Conservation (phyloP, 2,329 filamentous ascomycete genomes). For the Trichocomaceae sp. region DNA sequence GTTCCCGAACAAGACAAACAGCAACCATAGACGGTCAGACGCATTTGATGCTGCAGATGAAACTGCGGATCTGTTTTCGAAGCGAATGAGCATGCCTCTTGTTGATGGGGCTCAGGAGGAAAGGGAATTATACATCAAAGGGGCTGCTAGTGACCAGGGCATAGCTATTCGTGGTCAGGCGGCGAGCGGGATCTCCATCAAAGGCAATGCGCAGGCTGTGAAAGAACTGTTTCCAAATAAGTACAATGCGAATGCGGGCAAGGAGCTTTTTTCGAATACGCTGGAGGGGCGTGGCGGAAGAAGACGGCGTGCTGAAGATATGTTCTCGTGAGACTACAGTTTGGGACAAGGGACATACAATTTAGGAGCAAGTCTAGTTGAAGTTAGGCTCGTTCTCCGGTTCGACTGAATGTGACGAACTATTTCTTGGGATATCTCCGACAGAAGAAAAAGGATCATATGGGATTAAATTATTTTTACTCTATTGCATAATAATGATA, state of each 20-base stretch:
- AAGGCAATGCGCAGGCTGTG: slow-evolving; percentile 56
- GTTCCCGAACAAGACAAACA: slow-evolving; percentile 46
- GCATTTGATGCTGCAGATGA: slow-evolving; percentile 51
- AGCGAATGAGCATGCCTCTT: slow-evolving; percentile 45
- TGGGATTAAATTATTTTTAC: background rate
- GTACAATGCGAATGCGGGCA: slow-evolving; percentile 52
- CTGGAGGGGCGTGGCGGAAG: slow-evolving; percentile 52
- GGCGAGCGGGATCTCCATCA: slow-evolving; percentile 55
- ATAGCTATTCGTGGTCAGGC: slow-evolving; percentile 37
- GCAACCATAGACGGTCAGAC: slow-evolving; percentile 44
- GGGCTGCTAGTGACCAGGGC: slow-evolving; percentile 42
- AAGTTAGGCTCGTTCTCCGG: background rate
- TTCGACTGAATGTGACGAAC: background rate
- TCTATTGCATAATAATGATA: background rate
- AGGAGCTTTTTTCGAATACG: slow-evolving; percentile 62
- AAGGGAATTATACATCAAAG: slow-evolving; percentile 52
- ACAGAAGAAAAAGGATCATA: background rate
- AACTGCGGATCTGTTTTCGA: slow-evolving; percentile 47
- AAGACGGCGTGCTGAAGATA: slow-evolving; percentile 64
- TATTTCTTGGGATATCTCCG: background rate
- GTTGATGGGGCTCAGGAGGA: slow-evolving; percentile 37
- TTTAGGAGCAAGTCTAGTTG: background rate
- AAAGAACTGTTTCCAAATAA: slow-evolving; percentile 66
- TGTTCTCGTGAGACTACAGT: slow-evolving; percentile 53
- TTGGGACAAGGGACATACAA: background rate